Percentiles rank a stretch among this genome's conserved stretches.
Evolutionary conservation across 495 filamentous ascomycete genomes (phyloP).

Genomic region (Aspergillus kassunensis): DNA sequence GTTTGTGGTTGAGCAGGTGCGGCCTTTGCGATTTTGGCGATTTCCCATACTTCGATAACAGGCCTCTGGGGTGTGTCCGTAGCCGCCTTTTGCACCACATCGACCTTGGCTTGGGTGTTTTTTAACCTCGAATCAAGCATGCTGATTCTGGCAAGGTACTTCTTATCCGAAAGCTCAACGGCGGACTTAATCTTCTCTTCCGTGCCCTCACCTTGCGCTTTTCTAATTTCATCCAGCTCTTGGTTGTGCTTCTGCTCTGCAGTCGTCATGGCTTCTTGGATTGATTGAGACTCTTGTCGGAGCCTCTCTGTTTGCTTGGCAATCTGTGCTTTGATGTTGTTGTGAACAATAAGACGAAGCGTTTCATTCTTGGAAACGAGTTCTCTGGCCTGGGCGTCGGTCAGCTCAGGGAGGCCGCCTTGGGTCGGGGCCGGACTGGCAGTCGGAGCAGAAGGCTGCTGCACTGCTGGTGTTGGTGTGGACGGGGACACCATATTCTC

Average conservation of each 20-base stretch:
- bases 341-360: constrained; percentile 59
- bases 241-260: constrained; percentile 49
- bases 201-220: constrained; percentile 41
- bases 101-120: constrained; percentile 63
- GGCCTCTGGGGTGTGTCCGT: constrained; percentile 76
- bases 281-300: constrained; percentile 43
- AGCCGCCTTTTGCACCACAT: constrained; percentile 73
- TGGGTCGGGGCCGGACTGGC: constrained; percentile 6
- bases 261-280: constrained; percentile 28
- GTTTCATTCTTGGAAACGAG: constrained; percentile 61
- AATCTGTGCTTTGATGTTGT: constrained; percentile 61
- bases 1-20: constrained; percentile 36
- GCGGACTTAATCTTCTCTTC: constrained; percentile 44
- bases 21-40: constrained; percentile 68
- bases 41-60: constrained; percentile 79
- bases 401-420: constrained; percentile 32
- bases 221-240: constrained; percentile 61
- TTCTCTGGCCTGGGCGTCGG: constrained; percentile 61
- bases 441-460: constrained; percentile 27
- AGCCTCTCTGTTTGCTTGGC: constrained; percentile 54
- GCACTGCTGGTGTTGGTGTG: constrained; percentile 20
- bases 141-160: constrained; percentile 65
- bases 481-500: constrained; percentile 42
- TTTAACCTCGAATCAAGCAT: constrained; percentile 71
- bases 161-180: constrained; percentile 52